These are phyloP conservation scores for Akanthomyces muscarius DNA, from an alignment of 2,329 filamentous ascomycete species.

Conservation along the genomic window DNA sequence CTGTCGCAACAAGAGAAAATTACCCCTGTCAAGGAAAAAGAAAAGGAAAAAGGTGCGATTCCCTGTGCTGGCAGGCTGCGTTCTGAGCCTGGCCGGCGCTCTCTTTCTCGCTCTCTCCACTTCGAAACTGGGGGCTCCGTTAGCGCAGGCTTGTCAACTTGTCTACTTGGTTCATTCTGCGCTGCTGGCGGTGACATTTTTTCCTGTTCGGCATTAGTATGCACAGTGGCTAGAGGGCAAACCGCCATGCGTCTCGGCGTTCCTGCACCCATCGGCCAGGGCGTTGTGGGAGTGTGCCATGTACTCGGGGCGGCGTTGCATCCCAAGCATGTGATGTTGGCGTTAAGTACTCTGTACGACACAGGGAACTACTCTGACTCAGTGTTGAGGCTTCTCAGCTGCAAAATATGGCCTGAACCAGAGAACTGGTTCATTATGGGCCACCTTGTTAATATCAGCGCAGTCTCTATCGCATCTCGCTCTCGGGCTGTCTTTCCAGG, in stretches of 20 bases:
- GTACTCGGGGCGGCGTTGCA: background rate
- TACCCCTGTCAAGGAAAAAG: background rate
- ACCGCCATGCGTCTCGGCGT: background rate
- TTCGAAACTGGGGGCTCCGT: background rate
- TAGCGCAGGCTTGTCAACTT: background rate
- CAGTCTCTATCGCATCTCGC: background rate
- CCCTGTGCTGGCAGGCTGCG: background rate
- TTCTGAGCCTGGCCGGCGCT: constrained; percentile 6
- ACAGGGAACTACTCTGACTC: background rate
- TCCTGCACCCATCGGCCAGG: background rate
- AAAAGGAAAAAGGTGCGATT: background rate
- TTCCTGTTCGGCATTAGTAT: background rate
- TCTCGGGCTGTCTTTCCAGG: background rate
- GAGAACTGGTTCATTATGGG: background rate
- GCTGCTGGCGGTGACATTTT: background rate
- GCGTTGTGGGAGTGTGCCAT: background rate
- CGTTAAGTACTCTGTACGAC: background rate
- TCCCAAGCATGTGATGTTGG: background rate
- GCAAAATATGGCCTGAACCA: background rate
- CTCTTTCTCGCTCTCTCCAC: background rate
- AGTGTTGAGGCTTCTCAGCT: background rate
- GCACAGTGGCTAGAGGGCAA: background rate
- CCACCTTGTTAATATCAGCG: background rate
- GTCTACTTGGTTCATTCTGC: background rate
- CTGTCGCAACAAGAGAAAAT: background rate